phyloP scores from a whole-genome alignment of 2,329 filamentous ascomycete genomes.

The Fusarium temperatum region DNA sequence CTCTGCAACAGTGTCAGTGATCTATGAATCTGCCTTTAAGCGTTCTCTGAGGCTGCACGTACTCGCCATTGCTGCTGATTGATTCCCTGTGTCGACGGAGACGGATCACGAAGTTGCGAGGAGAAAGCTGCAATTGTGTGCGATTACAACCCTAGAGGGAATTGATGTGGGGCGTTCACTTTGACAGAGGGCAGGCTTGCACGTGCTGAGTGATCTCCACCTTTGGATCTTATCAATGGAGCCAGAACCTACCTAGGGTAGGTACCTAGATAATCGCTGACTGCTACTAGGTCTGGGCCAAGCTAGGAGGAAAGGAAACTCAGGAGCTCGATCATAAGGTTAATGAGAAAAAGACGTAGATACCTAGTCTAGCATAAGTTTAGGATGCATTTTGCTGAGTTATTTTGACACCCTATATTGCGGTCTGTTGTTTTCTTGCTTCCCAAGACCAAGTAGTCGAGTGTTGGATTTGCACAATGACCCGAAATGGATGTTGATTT shows the following conservation, averaged over 20 bases:
- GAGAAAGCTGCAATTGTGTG: slow-evolving; percentile 45
- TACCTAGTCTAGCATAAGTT: neutral
- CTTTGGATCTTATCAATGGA: neutral
- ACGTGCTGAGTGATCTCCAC: slow-evolving; percentile 8
- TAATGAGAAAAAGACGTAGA: neutral
- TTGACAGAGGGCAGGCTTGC: slow-evolving; percentile 25
- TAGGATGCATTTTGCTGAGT: neutral
- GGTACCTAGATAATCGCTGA: neutral
- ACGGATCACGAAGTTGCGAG: slow-evolving; percentile 42
- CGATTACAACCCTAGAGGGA: slow-evolving; percentile 40
- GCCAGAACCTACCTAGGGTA: neutral
- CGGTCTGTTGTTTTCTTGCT: neutral
- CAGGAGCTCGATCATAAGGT: neutral
- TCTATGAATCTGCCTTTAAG: neutral
- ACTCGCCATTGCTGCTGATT: slow-evolving; percentile 54
- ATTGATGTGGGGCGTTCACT: slow-evolving; percentile 12
- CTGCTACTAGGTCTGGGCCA: neutral
- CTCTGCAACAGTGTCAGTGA: slow-evolving; percentile 65
- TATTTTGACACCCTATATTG: neutral
- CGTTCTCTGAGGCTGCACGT: slow-evolving; percentile 35
- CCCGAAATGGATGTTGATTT: neutral
- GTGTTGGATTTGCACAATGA: too few relatives aligned
- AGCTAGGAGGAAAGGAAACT: neutral
- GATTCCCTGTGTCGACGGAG: slow-evolving; percentile 41
- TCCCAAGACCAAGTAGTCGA: neutral